phyloP scores from a whole-genome alignment of 306 rosid species.

The Ziziphus jujuba region DNA sequence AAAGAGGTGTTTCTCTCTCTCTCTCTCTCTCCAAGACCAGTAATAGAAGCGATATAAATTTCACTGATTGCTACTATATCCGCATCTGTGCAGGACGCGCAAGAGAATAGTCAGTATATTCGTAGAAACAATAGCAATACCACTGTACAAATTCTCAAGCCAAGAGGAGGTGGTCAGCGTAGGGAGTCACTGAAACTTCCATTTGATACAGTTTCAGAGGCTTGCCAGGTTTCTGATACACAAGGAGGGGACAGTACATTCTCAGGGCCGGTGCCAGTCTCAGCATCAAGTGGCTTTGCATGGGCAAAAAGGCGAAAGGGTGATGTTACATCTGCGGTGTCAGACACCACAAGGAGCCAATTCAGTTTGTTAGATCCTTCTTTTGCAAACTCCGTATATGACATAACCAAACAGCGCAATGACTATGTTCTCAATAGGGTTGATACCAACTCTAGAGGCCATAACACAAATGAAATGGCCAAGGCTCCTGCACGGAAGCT shows the following conservation, averaged over 20 bases:
- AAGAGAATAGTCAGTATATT: slow-evolving; percentile 30
- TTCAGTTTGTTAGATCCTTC: slow-evolving; percentile 77
- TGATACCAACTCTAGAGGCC: slow-evolving; percentile 14
- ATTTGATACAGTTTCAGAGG: slow-evolving; percentile 55
- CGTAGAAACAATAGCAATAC: slow-evolving; percentile 37
- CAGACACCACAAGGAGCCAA: slow-evolving; percentile 84
- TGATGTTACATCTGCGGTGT: slow-evolving; percentile 62
- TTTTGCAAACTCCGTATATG: slow-evolving; percentile 63
- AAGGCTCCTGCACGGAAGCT: slow-evolving; percentile 30
- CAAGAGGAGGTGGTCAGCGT: slow-evolving; percentile 33
- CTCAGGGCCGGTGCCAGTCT: slow-evolving; percentile 48
- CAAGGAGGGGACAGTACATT: slow-evolving; percentile 48
- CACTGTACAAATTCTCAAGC: slow-evolving; percentile 26
- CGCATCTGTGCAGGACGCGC: slow-evolving; percentile 34
- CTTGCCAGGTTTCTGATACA: slow-evolving; percentile 31
- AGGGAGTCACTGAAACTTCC: slow-evolving; percentile 40
- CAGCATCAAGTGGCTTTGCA: slow-evolving; percentile 61
- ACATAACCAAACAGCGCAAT: slow-evolving; percentile 35
- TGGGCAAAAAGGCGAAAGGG: slow-evolving; percentile 70
- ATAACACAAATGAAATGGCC: slow-evolving; percentile 16
- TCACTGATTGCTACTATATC: slow-evolving; percentile 10
- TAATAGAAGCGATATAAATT: slow-evolving; percentile 1
- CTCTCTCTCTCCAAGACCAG: slow-evolving; percentile 1
- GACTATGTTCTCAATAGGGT: slow-evolving; percentile 32
- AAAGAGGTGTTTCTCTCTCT: slow-evolving; percentile 52